Evolutionary conservation across 129 eudicot species (phyloP).

Genomic region (Flaveria robusta): DNA sequence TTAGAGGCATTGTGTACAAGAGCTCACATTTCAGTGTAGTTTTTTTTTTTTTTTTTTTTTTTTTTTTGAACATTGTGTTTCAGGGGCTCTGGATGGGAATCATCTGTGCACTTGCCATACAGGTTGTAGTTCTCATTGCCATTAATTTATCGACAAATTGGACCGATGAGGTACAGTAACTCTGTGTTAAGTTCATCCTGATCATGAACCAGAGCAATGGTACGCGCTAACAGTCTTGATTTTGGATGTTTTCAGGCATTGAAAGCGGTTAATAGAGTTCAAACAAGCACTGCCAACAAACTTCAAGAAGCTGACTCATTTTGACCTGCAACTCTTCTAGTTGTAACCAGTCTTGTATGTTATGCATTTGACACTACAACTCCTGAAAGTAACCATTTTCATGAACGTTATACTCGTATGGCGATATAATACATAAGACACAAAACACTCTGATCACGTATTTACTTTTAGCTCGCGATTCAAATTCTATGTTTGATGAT

Average conservation of each 20-base stretch:
- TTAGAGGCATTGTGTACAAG: no score
- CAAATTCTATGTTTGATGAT: background rate
- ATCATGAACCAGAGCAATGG: background rate
- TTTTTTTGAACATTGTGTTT: constrained; percentile 20
- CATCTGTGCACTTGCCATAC: constrained; percentile 63
- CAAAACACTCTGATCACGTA: background rate
- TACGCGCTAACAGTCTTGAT: background rate
- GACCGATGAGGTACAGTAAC: constrained; percentile 47
- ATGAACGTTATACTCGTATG: no score
- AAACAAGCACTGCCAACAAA: constrained; percentile 23
- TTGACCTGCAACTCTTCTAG: background rate
- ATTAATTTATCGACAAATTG: constrained; percentile 56
- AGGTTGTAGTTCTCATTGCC: constrained; percentile 52
- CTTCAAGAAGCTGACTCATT: background rate
- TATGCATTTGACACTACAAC: no score
- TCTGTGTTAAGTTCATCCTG: background rate
- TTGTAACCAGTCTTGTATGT: background rate
- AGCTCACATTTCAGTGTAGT: no score
- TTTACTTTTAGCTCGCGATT: background rate
- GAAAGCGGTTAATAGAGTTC: constrained; percentile 36
- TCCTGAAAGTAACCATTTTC: no score
- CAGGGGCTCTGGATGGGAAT: constrained; percentile 85
- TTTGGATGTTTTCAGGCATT: constrained; percentile 28
- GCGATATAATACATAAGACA: no score
- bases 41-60: no score